Conservation (phyloP, 352 stramenopile genomes). For the Globisporangium alternatum region DNA sequence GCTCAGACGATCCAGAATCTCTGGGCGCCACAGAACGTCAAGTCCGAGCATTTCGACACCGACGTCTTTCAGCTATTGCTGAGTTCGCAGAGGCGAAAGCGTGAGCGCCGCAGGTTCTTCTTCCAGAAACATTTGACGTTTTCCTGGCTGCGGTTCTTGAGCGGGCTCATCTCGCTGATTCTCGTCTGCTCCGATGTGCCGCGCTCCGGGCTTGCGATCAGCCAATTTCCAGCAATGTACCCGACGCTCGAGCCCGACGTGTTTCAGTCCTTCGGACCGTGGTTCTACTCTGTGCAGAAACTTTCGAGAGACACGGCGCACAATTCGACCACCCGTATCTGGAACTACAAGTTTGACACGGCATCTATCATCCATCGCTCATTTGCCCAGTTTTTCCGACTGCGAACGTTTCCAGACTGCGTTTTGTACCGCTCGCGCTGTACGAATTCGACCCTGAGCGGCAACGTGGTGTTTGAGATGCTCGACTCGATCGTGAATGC, state of each 20-base stretch:
- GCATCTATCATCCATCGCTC: slow-evolving; percentile 29
- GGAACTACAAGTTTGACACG: slow-evolving; percentile 43
- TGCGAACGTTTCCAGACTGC: slow-evolving; percentile 25
- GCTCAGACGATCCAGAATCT: slow-evolving; percentile 6
- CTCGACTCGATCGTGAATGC: slow-evolving; percentile 30
- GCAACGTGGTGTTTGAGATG: slow-evolving; percentile 27
- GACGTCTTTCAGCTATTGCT: background rate
- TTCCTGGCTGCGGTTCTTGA: slow-evolving; percentile 10
- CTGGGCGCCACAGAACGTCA: background rate
- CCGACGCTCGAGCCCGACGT: slow-evolving; percentile 29
- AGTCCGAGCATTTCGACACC: background rate
- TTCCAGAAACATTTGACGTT: slow-evolving; percentile 8
- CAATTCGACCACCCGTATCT: slow-evolving; percentile 17
- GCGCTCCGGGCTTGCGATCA: slow-evolving; percentile 29
- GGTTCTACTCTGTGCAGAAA: slow-evolving; percentile 4
- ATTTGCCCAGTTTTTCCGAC: slow-evolving; percentile 21
- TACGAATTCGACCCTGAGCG: slow-evolving; percentile 11
- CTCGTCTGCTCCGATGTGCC: slow-evolving; percentile 33
- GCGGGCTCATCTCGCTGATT: slow-evolving; percentile 21
- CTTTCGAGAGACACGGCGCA: slow-evolving; percentile 2
- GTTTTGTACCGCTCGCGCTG: slow-evolving; percentile 28
- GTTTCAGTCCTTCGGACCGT: slow-evolving; percentile 19
- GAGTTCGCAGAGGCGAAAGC: slow-evolving; percentile 1
- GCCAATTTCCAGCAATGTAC: slow-evolving; percentile 16
- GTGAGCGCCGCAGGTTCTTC: background rate